Evolutionary conservation across 495 filamentous ascomycete species (phyloP).

Genomic region (Aspergillus olivimuriae): DNA sequence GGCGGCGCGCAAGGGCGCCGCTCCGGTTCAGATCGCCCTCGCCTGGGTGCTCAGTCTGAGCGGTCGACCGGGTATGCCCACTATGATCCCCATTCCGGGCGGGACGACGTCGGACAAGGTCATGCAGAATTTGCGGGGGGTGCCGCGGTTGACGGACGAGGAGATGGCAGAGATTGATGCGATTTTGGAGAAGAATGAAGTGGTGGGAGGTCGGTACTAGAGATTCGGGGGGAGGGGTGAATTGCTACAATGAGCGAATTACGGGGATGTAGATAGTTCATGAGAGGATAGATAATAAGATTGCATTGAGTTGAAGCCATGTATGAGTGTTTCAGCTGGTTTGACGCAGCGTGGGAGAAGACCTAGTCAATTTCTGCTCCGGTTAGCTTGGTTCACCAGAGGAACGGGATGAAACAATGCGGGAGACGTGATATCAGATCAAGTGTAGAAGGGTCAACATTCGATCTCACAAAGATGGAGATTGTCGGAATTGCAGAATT

Average conservation of each 20-base stretch:
- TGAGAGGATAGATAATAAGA: background rate
- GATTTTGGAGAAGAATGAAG: constrained; percentile 30
- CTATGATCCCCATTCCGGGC: constrained; percentile 81
- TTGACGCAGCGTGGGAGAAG: too few species aligned
- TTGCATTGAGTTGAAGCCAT: background rate
- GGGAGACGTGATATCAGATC: constrained; percentile 43
- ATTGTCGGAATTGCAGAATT: constrained; percentile 56
- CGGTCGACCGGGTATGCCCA: constrained; percentile 53
- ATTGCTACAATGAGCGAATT: too few species aligned
- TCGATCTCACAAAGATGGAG: constrained; percentile 41
- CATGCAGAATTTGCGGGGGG: constrained; percentile 37
- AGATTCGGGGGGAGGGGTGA: too few species aligned
- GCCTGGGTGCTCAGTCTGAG: constrained; percentile 59
- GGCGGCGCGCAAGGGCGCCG: constrained; percentile 63
- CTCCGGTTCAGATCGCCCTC: constrained; percentile 71
- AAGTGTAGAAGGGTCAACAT: constrained; percentile 53
- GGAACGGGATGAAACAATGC: too few species aligned
- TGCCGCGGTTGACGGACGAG: constrained; percentile 27
- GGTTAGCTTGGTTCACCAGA: constrained; percentile 9
- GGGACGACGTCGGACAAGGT: constrained; percentile 43
- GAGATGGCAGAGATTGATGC: constrained; percentile 43
- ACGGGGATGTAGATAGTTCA: too few species aligned
- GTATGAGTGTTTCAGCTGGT: background rate
- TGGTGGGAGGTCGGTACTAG: constrained; percentile 37
- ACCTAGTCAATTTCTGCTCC: too few species aligned